Percentiles rank a stretch among this genome's conserved stretches.
Evolutionary conservation across 192 early-diverging fungal genomes (phyloP).

Genomic region (Jimgerdemannia lactiflua): DNA sequence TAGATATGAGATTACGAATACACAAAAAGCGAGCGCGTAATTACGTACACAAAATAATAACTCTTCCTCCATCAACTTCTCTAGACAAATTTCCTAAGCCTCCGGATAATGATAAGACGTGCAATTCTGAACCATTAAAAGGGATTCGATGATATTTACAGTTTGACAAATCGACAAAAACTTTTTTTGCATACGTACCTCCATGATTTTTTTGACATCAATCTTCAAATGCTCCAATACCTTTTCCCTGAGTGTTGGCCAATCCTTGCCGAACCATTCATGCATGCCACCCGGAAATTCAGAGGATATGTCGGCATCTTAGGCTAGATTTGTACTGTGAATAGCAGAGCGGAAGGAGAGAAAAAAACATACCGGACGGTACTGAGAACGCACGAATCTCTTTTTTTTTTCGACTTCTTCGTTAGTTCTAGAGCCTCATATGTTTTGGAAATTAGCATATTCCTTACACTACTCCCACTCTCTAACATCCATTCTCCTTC

Average conservation of each 20-base stretch:
- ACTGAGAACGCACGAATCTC: slow-evolving; percentile 4
- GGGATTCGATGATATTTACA: background rate
- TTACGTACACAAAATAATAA: background rate
- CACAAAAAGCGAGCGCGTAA: background rate
- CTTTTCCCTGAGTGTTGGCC: slow-evolving; percentile 3
- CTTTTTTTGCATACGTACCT: slow-evolving; percentile 4
- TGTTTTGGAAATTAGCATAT: slow-evolving; percentile 7
- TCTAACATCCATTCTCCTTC: slow-evolving; percentile 12
- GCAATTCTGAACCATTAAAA: background rate
- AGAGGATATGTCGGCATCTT: slow-evolving; percentile 11
- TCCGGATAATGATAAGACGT: background rate
- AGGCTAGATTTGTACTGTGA: background rate
- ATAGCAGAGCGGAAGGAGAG: slow-evolving; percentile 2
- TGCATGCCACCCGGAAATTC: slow-evolving; percentile 17
- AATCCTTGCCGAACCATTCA: slow-evolving; percentile 14
- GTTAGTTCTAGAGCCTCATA: slow-evolving; percentile 3
- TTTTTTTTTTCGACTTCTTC: slow-evolving; percentile 12
- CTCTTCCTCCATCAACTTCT: background rate
- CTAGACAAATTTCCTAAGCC: background rate
- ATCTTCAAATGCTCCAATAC: background rate
- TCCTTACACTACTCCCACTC: slow-evolving; percentile 4
- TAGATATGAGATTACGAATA: background rate
- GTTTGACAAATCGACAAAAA: slow-evolving; percentile 7
- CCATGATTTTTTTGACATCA: slow-evolving; percentile 1
- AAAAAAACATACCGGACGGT: slow-evolving; percentile 9